Evolutionary conservation across 495 filamentous ascomycete genomes (phyloP).

Genomic region (Lasiosphaeris hirsuta): DNA sequence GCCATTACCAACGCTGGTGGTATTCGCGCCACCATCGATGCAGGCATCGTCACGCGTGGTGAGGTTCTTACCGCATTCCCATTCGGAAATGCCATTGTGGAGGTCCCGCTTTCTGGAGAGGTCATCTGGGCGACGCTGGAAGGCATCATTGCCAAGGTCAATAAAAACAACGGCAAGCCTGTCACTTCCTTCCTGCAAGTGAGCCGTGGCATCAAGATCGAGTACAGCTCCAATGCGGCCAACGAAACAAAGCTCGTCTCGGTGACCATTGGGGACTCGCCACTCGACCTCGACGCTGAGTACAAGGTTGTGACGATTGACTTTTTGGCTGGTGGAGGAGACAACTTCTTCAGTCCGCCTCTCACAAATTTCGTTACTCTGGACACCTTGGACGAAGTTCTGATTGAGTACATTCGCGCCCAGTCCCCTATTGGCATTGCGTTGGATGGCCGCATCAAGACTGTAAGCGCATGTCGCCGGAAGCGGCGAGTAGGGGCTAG

Average conservation of each 20-base stretch:
- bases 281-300: constrained; percentile 31
- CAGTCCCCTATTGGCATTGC: constrained; percentile 44
- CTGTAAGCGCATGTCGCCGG: constrained; percentile 10
- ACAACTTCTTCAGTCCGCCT: constrained; percentile 47
- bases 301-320: constrained; percentile 55
- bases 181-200: constrained; percentile 54
- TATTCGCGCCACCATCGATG: constrained; percentile 54
- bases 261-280: constrained; percentile 38
- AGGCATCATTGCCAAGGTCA: constrained; percentile 45
- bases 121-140: constrained; percentile 50
- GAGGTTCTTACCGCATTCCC: constrained; percentile 56
- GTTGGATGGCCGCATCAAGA: constrained; percentile 48
- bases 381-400: constrained; percentile 51
- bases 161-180: constrained; percentile 40
- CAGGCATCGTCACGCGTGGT: constrained; percentile 49
- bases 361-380: constrained; percentile 37
- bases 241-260: constrained; percentile 35
- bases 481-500: too few species aligned
- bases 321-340: constrained; percentile 53
- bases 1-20: constrained; percentile 56
- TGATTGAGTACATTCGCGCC: constrained; percentile 43
- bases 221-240: constrained; percentile 40
- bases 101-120: constrained; percentile 41
- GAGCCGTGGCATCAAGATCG: constrained; percentile 42
- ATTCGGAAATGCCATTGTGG: constrained; percentile 55